These are phyloP conservation scores for Massarina eburnea DNA, from an alignment of 2,329 filamentous ascomycete species.

Conservation along the genomic window DNA sequence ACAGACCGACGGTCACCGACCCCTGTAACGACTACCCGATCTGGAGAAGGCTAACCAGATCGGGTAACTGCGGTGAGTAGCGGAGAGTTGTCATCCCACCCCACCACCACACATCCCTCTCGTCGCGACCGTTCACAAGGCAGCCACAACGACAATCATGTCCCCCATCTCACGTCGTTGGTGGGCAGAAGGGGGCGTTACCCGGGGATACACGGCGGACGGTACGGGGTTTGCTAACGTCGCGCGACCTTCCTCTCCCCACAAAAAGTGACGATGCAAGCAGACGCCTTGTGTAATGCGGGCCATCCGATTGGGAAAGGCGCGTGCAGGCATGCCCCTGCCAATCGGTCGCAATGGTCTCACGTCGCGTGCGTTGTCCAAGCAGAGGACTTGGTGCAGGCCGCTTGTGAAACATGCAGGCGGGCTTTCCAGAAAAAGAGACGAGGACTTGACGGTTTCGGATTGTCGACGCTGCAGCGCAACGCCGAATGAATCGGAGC, in stretches of 20 bases:
- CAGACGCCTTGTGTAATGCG: slow-evolving; percentile 24
- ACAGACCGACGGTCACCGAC: too few relatives aligned
- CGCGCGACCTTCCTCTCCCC: slow-evolving; percentile 12
- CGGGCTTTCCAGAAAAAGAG: slow-evolving; percentile 17
- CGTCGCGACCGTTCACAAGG: too few relatives aligned
- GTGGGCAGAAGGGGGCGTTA: too few relatives aligned
- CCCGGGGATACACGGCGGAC: neutral
- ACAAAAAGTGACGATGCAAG: slow-evolving; percentile 40
- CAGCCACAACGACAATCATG: too few relatives aligned
- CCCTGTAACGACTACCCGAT: too few relatives aligned
- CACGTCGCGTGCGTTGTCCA: slow-evolving; percentile 37
- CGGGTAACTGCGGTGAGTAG: too few relatives aligned
- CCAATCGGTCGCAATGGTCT: slow-evolving; percentile 26
- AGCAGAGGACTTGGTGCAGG: slow-evolving; percentile 15
- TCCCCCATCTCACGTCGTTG: too few relatives aligned
- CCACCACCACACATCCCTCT: too few relatives aligned
- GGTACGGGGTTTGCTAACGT: neutral
- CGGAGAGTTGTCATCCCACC: too few relatives aligned
- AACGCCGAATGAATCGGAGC: neutral
- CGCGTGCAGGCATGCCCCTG: slow-evolving; percentile 21
- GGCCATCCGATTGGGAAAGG: slow-evolving; percentile 20
- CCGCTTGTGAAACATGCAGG: slow-evolving; percentile 29
- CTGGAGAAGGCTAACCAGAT: too few relatives aligned
- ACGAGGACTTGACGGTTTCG: slow-evolving; percentile 13
- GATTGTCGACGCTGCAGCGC: slow-evolving; percentile 5